Evolutionary conservation across 2,329 filamentous ascomycete species (phyloP).

Genomic region (Venturiaceae sp.): DNA sequence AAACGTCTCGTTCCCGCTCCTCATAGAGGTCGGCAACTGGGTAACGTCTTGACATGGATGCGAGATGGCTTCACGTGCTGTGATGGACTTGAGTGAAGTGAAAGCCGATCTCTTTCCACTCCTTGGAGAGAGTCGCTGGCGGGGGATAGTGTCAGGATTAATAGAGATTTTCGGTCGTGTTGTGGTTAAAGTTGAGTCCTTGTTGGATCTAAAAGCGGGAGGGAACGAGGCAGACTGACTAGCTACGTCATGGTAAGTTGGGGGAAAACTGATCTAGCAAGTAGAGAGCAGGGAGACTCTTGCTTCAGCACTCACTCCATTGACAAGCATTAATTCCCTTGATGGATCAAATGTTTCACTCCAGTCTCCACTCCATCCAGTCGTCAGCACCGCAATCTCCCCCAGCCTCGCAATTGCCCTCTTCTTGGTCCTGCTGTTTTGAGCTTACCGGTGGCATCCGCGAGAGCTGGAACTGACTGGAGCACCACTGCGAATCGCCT

Average conservation of each 20-base stretch:
- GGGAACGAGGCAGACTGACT: neutral
- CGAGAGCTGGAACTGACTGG: too few relatives aligned
- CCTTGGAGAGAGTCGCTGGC: neutral
- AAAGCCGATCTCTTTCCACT: neutral
- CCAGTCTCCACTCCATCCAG: neutral
- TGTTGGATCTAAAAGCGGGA: neutral
- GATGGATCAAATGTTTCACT: neutral
- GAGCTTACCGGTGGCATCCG: neutral
- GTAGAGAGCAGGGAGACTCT: neutral
- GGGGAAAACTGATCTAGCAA: neutral
- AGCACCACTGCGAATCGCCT: too few relatives aligned
- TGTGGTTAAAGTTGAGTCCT: neutral
- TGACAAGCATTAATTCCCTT: neutral
- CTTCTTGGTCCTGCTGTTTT: neutral
- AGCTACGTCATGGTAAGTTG: slow-evolving; percentile 2
- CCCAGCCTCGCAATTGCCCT: neutral
- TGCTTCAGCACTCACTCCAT: neutral
- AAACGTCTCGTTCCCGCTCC: slow-evolving; percentile 40
- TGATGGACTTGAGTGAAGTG: neutral
- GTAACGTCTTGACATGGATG: slow-evolving; percentile 32
- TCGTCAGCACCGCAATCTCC: neutral
- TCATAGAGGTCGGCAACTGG: slow-evolving; percentile 37
- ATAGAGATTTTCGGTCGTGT: neutral
- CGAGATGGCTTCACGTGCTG: neutral
- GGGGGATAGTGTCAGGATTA: neutral